Evolutionary conservation across 176 grass and related monocot genomes (phyloP), one percentile per base, ranked within the genome.

Genomic region (maize (Zea mays)): DNA sequence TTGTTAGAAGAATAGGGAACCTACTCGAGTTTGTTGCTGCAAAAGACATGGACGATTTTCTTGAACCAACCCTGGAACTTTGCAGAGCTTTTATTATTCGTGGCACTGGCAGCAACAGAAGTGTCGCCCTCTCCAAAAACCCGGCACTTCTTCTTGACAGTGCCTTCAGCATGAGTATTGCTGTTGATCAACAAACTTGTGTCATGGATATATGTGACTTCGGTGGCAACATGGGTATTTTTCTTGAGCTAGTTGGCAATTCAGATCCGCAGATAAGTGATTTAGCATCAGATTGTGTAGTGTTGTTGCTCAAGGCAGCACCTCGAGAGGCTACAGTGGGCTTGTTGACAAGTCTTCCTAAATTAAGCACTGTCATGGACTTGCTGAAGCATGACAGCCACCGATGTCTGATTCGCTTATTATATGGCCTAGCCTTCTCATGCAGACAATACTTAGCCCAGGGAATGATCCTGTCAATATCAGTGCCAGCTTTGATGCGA

Each of bases 31-130:
- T 99, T 81, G 91, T 95, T 69, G 85, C 68, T 74, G 87, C 91
- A 68, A 99, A 95, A 82, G 89, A 87, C 49, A 99, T 99, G 96
- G 87, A 93, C 65, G 96, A 99, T 86, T 99, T 99, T 81, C 87
- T 99, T 1, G 92, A 99, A 86, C 92, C 96, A 71, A 90, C 96
- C 47, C 72, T 99, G 84, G 89, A 83, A 58, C 87, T 99, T 3
- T 99, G 92, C 77, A 90, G 86, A 85, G 87, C 89, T 82, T 92
- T 95, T 74, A 88, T 95, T 76, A 82, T 94, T 61, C 84, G 83
- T 69, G 89, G 91, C 48, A 92, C 77, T 69, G 85, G 96, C 47
- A 94, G 92, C 73, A 88, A 85, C 69, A 94, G 84, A 89, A 85
- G 85, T 44, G 42, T 90, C 43, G 74, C 81, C 62, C 85, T 99